Conservation (phyloP, 2,329 filamentous ascomycete genomes). For the Aureobasidium melanogenum region DNA sequence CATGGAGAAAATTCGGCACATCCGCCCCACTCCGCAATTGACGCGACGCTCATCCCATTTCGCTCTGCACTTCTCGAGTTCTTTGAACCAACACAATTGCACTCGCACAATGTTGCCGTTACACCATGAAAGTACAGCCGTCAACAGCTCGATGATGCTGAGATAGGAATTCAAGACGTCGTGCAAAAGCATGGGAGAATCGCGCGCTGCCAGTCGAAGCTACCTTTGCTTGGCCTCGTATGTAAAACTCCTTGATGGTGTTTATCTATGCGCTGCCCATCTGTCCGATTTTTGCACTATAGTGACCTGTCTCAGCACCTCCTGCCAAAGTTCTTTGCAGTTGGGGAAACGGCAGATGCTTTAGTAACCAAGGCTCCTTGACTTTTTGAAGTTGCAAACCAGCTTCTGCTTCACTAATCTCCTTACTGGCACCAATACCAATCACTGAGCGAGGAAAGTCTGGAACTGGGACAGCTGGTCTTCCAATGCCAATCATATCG, state of each 20-base stretch:
- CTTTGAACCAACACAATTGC: too few relatives aligned
- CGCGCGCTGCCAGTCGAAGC: not conserved
- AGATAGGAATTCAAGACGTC: too few relatives aligned
- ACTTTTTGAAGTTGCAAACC: not conserved
- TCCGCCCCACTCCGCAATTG: too few relatives aligned
- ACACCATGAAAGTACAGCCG: too few relatives aligned
- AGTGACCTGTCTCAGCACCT: not conserved
- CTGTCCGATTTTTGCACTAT: not conserved
- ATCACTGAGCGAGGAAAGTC: constrained; percentile 32
- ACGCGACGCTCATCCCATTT: too few relatives aligned
- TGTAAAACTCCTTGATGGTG: not conserved
- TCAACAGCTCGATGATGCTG: too few relatives aligned
- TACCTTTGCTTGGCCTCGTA: not conserved
- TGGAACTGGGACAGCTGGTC: constrained; percentile 38
- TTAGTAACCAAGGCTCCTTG: constrained; percentile 9
- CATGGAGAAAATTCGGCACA: too few relatives aligned
- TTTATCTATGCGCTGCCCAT: not conserved
- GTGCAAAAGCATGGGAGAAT: too few relatives aligned
- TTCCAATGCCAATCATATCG: constrained; percentile 41
- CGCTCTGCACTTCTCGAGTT: too few relatives aligned
- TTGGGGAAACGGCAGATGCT: constrained; percentile 3
- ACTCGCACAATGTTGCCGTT: too few relatives aligned
- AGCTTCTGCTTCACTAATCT: constrained; percentile 20
- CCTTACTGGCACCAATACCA: constrained; percentile 18
- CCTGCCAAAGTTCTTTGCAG: not conserved